These are phyloP conservation scores for Globisporangium cederbergense DNA, from an alignment of 352 stramenopile genomes.

Conservation along the genomic window DNA sequence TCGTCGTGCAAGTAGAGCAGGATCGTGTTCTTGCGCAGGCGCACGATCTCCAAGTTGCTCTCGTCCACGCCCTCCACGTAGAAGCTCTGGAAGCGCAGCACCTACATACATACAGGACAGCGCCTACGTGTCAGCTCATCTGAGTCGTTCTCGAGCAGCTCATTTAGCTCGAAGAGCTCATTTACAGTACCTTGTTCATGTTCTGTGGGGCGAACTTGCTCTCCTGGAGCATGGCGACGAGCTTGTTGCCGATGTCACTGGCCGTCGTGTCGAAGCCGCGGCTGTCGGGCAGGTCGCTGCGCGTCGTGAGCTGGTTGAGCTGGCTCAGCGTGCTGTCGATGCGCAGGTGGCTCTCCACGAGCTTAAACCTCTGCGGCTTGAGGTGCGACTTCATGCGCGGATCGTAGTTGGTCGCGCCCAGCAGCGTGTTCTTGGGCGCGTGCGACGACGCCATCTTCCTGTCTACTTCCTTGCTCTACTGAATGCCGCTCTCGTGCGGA, in stretches of 20 bases:
- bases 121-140: not conserved
- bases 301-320: slow-evolving; percentile 55
- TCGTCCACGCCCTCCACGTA: slow-evolving; percentile 85
- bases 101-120: slow-evolving; percentile 9
- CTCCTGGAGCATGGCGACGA: slow-evolving; percentile 30
- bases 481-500: not conserved
- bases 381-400: slow-evolving; percentile 56
- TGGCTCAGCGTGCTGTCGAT: slow-evolving; percentile 64
- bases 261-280: slow-evolving; percentile 60
- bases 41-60: slow-evolving; percentile 72
- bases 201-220: slow-evolving; percentile 84
- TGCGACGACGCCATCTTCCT: slow-evolving; percentile 41
- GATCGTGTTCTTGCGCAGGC: slow-evolving; percentile 70
- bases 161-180: not conserved
- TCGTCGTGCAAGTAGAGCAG: slow-evolving; percentile 84
- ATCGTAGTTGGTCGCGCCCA: slow-evolving; percentile 72
- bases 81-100: slow-evolving; percentile 85
- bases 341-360: slow-evolving; percentile 52
- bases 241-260: slow-evolving; percentile 58
- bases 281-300: slow-evolving; percentile 49
- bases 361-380: slow-evolving; percentile 82
- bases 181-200: slow-evolving; percentile 42
- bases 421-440: slow-evolving; percentile 67
- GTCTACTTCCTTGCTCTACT: not conserved
- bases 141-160: not conserved